Base-by-base conservation (phyloP, 1,284 basidiomycete species). In the Fomitopsis betulina region DNA sequence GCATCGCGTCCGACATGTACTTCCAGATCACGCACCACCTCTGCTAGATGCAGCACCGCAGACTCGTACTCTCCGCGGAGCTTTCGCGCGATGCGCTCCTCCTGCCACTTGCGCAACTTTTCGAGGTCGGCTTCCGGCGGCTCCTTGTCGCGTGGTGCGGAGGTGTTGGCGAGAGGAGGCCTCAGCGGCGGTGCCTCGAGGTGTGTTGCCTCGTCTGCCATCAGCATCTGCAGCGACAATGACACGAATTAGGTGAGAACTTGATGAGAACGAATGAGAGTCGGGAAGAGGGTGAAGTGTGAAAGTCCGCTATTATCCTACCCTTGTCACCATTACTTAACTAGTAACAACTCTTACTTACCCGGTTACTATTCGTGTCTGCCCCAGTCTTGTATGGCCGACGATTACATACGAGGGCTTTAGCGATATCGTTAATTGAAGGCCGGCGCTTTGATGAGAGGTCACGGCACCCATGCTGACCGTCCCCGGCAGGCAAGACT, bases 31-130 rank as follows among this genome's bases (percentile, higher is more conserved):
- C 84, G 68, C 60, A 93, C 92, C 54, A 94, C 75, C 67, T 92
- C 84, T 1, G 84, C 81, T 19, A 94, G 76, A 61, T 86, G 82
- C 51, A 83, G 66, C 19, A 88, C 80, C 7, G 85, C 83, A 35
- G 84, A 84, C 74, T 94, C 86, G 67, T 93, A 92, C 67, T 94
- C 89, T 15, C 89, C 90, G 52, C 79, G 76, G 55, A 94, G 74
- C 64, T 82, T 84, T 56, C 85, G 77, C 53, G 83, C 80, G 19
- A 89, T 78, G 56, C 89, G 83, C 57, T 82, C 79, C 67, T 87
- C 82, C 67, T 90, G 87, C 89, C 85, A 90, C 73, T 82, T 76
- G 50, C 76, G 69, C 5, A 91, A 69, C 60, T 84, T 84, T 49
- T 85, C 81, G 2, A 83, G 47, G 51, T 79, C 74, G 5, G 63